Base-by-base conservation (phyloP, 139 green algal species). In the Haematococcus sp. region DNA sequence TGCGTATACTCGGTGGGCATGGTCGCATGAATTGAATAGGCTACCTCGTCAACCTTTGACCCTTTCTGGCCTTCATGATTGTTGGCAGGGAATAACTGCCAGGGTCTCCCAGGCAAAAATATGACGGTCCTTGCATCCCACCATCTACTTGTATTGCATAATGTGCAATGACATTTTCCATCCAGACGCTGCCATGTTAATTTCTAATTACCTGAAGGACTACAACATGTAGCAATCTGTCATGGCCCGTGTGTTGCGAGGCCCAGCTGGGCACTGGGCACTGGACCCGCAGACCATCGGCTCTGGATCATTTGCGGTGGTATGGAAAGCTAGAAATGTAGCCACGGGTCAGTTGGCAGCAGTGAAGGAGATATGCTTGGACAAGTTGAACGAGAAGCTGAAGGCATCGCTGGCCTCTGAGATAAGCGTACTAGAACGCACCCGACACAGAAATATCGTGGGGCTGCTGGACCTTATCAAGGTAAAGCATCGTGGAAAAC, bases 331-430 rank as follows among this genome's bases (percentile, higher is more conserved):
- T 28, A 22, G 17, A n/a, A 9, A 78, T 20, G 32, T 81, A 81
- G 40, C 56, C 0, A 94, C 81, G 0, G 84, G 87, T 3, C 40
- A 87, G 32, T 55, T 81, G 1, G 94, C 92, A 4, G 95, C 95
- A 1, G 84, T 99, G 17, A 99, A 99, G 74, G 94, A 97, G 35
- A 97, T 99, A 30, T 73, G 83, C 35, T 87, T 85, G 17, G 87
- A 92, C 59, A 92, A 86, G 44, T 86, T 98, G 2, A 96, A 89
- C 68, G 66, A 72, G 44, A 99, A 97, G 84, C 86, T 99, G 20
- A 80, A 84, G 30, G 87, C 96, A 75, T 94, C 85, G 74, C 84
- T 99, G 43, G 85, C 94, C 71, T 90, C 81, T 34, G 95, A 99
- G 63, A 92, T 99, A 7, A 82, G 82, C 1, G 91, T 97, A 25